Base-by-base conservation (phyloP, 164 flowering plant genomes). In the Aristolochia contorta region DNA sequence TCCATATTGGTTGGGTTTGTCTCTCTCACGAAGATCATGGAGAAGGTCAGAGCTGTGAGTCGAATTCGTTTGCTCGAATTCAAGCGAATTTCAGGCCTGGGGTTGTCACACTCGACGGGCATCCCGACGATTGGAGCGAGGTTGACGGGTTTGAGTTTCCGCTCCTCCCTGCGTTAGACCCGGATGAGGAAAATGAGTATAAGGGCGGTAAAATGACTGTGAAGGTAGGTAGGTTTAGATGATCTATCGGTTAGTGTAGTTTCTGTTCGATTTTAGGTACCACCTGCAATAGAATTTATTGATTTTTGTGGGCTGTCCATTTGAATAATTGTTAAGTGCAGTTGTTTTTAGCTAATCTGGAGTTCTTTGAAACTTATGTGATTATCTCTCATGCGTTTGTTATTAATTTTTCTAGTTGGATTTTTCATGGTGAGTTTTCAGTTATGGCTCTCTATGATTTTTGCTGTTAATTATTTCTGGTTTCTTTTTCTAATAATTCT, bases 161-260 rank as follows among this genome's bases (percentile, higher is more conserved):
- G 64, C 83, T 92, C 41, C 83, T 82, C 16, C 98, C 98, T 46
- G 98, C 98, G 55, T 79, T 89, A 30, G 96, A 92, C 75, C 98
- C 98, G 25, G 84, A 89, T 70, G 77, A 65, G 16, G 98, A 89
- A 13, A 70, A 89, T 59, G 82, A 74, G 43, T 89, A 87, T 54
- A 68, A 66, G 62, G 90, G 76, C 48, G 96, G 98, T 21, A 81
- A 84, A 60, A 80, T 87, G 87, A 84, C 74, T 54, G 80, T 92
- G 54, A 92, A 89, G 95, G 98, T 84, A 23, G 10, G 55, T 33
- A 48, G 19, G 12, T 24, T n/a, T n/a, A n/a, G n/a, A n/a, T n/a
- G n/a, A 21, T 23, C 0, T 23, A 14, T 19, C 23, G 46, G 48
- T 55, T 7, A 41, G 25, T 20, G 3, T 65, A 47, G 52, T 32